Evolutionary conservation across 1,284 basidiomycete species (phyloP).

Genomic region (Somion occarium): DNA sequence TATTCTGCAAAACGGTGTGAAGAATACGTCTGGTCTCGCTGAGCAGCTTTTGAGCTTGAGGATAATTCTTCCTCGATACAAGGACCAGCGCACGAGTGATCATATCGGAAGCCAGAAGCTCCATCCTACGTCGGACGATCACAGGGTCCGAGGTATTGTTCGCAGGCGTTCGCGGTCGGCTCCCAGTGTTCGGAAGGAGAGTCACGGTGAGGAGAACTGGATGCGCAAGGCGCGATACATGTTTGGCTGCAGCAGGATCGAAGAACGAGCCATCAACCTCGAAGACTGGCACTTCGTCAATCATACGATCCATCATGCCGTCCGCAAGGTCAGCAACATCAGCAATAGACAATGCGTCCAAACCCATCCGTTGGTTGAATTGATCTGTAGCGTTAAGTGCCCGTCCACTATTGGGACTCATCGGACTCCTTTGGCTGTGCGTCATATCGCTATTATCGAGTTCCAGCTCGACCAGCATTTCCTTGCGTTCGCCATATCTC

Average conservation of each 20-base stretch:
- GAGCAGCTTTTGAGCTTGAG: conserved; percentile 83
- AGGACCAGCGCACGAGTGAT: conserved; percentile 88
- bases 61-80: conserved; percentile 82
- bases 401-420: conserved; percentile 21
- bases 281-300: conserved; percentile 89
- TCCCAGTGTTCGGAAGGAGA: conserved; percentile 57
- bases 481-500: conserved; percentile 86
- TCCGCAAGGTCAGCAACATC: conserved; percentile 69
- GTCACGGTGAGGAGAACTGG: conserved; percentile 89
- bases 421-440: conserved; percentile 18
- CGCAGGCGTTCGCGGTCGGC: conserved; percentile 37
- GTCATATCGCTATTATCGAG: conserved; percentile 69
- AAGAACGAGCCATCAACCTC: conserved; percentile 92
- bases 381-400: conserved; percentile 71
- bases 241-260: conserved; percentile 79
- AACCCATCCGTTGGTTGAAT: conserved; percentile 76
- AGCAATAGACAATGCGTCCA: conserved; percentile 68
- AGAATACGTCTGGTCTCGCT: conserved; percentile 86
- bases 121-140: conserved; percentile 90
- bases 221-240: conserved; percentile 79
- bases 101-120: conserved; percentile 91
- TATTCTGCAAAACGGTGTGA: conserved; percentile 77
- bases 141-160: conserved; percentile 64
- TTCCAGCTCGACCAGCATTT: conserved; percentile 93
- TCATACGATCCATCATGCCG: conserved; percentile 87